These are phyloP conservation scores for Pseudogymnoascus sp. DNA, from an alignment of 2,329 filamentous ascomycete species.

Conservation along the genomic window DNA sequence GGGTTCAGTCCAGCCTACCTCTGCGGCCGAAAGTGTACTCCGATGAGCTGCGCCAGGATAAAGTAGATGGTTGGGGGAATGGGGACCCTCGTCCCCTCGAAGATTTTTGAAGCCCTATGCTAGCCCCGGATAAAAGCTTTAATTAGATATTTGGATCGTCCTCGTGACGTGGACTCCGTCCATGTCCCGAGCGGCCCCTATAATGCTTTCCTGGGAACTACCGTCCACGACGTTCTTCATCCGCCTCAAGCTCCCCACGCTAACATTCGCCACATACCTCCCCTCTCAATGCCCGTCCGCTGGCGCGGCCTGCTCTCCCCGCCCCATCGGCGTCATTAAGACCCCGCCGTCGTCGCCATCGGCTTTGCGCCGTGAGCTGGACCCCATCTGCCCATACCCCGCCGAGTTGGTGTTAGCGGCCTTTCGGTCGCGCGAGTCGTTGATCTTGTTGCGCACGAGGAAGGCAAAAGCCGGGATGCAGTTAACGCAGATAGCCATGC, in stretches of 20 bases:
- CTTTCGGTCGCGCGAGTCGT: not conserved
- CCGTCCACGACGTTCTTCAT: not conserved
- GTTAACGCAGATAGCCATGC: not conserved
- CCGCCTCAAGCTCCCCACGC: not conserved
- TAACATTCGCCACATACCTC: not conserved
- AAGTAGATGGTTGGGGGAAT: too few species aligned
- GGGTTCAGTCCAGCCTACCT: too few species aligned
- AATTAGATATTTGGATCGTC: not conserved
- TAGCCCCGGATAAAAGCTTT: not conserved
- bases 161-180: not conserved
- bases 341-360: not conserved
- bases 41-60: too few species aligned
- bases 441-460: not conserved
- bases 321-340: not conserved
- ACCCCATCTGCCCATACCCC: not conserved
- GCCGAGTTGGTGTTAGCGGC: not conserved
- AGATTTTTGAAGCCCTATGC: too few species aligned
- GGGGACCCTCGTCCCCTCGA: too few species aligned
- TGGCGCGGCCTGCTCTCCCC: not conserved
- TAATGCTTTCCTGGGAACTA: not conserved
- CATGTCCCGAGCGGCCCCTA: not conserved
- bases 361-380: not conserved
- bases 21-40: too few species aligned
- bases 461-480: not conserved
- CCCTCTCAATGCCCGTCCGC: not conserved